phyloP scores from a whole-genome alignment of 2,329 filamentous ascomycete genomes.

The Aspergillus spinulosporus region DNA sequence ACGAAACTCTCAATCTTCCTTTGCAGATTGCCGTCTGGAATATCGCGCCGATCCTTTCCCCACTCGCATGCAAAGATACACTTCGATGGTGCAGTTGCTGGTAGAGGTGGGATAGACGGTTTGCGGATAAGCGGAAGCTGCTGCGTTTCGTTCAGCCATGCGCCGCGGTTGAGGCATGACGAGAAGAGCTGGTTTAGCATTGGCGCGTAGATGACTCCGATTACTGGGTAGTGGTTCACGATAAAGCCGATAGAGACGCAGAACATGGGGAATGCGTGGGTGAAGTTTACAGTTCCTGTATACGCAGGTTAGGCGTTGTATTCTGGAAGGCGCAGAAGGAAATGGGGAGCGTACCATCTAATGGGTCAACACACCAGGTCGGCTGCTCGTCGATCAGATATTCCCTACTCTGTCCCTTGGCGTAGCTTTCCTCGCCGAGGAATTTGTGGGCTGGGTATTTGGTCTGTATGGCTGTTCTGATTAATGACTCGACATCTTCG shows the following conservation, averaged over 20 bases:
- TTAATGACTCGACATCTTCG: constrained; percentile 70
- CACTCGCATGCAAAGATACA: constrained; percentile 76
- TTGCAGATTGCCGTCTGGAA: constrained; percentile 65
- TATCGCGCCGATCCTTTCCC: constrained; percentile 73
- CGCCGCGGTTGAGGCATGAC: constrained; percentile 64
- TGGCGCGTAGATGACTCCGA: constrained; percentile 73
- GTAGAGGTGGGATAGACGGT: constrained; percentile 63
- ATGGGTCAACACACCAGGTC: constrained; percentile 75
- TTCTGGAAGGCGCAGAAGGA: background rate
- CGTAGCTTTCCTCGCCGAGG: constrained; percentile 75
- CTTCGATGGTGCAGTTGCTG: constrained; percentile 62
- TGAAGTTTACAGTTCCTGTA: constrained; percentile 72
- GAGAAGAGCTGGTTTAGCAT: constrained; percentile 70
- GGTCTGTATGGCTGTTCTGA: constrained; percentile 58
- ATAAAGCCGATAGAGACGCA: constrained; percentile 75
- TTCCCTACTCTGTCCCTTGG: constrained; percentile 64
- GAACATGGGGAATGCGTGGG: constrained; percentile 78
- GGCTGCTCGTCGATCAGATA: constrained; percentile 66
- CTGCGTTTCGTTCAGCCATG: constrained; percentile 67
- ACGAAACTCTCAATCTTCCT: constrained; percentile 73
- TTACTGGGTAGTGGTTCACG: constrained; percentile 58
- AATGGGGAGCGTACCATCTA: constrained; percentile 58
- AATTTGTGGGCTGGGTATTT: constrained; percentile 70
- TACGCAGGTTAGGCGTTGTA: background rate
- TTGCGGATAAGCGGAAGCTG: constrained; percentile 63